Percentiles rank a stretch among this genome's conserved stretches.
These are phyloP conservation scores for Prillingera fragicola DNA, from an alignment of 1,284 basidiomycete genomes.

Conservation along the genomic window DNA sequence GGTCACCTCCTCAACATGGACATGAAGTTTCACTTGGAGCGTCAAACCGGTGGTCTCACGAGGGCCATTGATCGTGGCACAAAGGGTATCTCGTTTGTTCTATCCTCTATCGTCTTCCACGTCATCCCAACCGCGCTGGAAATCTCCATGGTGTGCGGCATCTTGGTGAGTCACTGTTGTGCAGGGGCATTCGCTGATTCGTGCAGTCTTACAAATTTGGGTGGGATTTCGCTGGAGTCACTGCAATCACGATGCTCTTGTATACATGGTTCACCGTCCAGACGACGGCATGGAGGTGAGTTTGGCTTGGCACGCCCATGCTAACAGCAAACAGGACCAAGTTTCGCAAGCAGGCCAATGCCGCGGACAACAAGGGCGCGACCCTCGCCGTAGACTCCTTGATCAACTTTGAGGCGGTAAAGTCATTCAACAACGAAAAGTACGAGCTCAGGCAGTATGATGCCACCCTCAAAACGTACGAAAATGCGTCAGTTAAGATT, in stretches of 20 bases:
- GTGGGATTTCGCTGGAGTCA: constrained; percentile 91
- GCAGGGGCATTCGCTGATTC: constrained; percentile 1
- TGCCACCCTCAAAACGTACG: constrained; percentile 77
- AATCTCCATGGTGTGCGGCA: constrained; percentile 94
- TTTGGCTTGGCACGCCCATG: background rate
- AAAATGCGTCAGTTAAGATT: constrained; percentile 88
- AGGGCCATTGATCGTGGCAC: constrained; percentile 95
- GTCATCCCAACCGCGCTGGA: constrained; percentile 94
- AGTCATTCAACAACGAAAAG: constrained; percentile 96
- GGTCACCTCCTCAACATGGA: constrained; percentile 86
- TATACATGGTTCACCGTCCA: constrained; percentile 97
- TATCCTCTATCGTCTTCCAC: constrained; percentile 90
- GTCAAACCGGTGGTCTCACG: constrained; percentile 93
- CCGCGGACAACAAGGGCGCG: constrained; percentile 93
- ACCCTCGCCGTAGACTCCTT: constrained; percentile 89
- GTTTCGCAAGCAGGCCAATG: constrained; percentile 91
- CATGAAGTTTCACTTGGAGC: constrained; percentile 83
- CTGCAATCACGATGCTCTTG: constrained; percentile 73
- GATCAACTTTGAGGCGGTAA: constrained; percentile 98
- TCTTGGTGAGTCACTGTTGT: constrained; percentile 59
- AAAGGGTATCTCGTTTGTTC: constrained; percentile 93
- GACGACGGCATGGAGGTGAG: constrained; percentile 89
- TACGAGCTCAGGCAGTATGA: constrained; percentile 91
- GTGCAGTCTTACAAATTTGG: constrained; percentile 89
- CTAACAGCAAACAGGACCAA: constrained; percentile 58